Conservation (phyloP, 179 eudicot species). For the Pouteria campechiana region DNA sequence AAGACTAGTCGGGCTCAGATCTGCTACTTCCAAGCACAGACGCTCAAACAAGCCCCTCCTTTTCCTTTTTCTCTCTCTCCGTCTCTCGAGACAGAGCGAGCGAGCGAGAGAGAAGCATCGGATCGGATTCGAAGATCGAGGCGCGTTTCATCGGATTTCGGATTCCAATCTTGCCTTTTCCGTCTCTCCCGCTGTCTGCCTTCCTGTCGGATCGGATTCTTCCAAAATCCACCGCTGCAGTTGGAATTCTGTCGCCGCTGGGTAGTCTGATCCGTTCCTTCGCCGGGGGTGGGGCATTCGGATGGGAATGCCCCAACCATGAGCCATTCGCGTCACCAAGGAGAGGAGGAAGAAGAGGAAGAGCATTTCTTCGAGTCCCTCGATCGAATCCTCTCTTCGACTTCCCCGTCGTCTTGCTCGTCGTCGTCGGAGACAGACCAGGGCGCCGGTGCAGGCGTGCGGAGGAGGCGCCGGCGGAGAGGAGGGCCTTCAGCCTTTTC, state of each 20-base stretch:
- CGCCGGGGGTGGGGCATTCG: no score
- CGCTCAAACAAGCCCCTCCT: no score
- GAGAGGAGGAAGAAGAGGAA: conserved; percentile 28
- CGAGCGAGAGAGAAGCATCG: background rate
- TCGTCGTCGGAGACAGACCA: conserved; percentile 44
- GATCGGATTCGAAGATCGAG: background rate
- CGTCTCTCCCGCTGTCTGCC: no score
- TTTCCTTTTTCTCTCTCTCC: no score
- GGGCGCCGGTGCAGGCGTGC: conserved; percentile 15
- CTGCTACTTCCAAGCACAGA: no score
- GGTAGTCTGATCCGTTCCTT: no score
- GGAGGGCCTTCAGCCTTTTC: background rate
- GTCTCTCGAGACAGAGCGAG: background rate
- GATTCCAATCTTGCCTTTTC: no score
- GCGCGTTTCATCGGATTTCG: conserved; percentile 19
- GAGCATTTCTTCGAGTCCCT: conserved; percentile 67
- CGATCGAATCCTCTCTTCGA: conserved; percentile 59
- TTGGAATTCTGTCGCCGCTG: no score
- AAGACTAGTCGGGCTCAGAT: no score
- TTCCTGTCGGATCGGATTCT: no score
- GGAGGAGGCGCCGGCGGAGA: conserved; percentile 3
- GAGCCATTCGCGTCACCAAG: conserved; percentile 23
- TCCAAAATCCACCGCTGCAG: no score
- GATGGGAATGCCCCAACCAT: conserved; percentile 62
- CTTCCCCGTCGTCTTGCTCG: conserved; percentile 34